Evolutionary conservation across 306 rosid genomes (phyloP).

Genomic region (Abrus pulchellus): DNA sequence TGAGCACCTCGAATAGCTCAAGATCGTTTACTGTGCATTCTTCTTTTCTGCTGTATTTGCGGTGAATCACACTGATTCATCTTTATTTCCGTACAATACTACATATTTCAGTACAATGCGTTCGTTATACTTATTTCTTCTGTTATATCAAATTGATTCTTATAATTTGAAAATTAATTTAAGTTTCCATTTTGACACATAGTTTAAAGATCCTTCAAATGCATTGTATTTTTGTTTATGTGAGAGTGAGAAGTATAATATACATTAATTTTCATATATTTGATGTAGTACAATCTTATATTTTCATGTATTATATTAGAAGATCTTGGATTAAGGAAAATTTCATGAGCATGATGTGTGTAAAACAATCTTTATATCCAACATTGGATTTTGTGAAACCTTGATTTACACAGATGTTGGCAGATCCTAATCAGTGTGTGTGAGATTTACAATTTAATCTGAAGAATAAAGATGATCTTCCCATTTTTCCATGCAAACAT

Average conservation of each 20-base stretch:
- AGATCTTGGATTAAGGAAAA: constrained; percentile 1
- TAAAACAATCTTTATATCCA: constrained; percentile 6
- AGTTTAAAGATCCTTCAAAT: neutral
- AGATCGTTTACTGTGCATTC: no score
- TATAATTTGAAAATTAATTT: neutral
- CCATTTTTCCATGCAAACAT: neutral
- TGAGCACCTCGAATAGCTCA: no score
- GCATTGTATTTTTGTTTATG: constrained; percentile 29
- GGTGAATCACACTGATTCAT: no score
- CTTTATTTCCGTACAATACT: no score
- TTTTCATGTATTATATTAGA: constrained; percentile 9
- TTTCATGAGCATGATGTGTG: neutral
- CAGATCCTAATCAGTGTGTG: neutral
- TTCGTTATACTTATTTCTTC: no score
- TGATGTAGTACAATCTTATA: constrained; percentile 25
- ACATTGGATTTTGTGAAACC: neutral
- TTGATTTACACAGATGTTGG: neutral
- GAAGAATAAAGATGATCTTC: neutral
- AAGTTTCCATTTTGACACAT: constrained; percentile 33
- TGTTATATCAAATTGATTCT: no score
- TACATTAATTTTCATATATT: constrained; percentile 21
- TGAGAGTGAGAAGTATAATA: constrained; percentile 14
- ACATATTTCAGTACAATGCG: no score
- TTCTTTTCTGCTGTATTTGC: no score
- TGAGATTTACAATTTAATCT: neutral